These are phyloP conservation scores for Calonectria leucothoes DNA, from an alignment of 2,329 filamentous ascomycete species.

Conservation along the genomic window DNA sequence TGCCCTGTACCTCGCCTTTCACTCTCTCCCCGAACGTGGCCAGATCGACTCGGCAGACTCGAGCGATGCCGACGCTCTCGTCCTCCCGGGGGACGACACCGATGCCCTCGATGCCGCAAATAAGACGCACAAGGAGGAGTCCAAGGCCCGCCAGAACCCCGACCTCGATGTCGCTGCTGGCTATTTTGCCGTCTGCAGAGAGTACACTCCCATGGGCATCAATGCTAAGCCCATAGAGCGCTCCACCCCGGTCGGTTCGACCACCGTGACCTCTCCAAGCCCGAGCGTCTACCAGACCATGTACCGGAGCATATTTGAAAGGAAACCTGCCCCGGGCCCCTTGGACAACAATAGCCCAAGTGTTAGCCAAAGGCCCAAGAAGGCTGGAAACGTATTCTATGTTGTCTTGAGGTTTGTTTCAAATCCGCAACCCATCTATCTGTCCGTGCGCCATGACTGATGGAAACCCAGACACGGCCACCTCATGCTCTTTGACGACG, in stretches of 20 bases:
- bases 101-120: conserved; percentile 71
- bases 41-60: conserved; percentile 47
- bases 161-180: conserved; percentile 86
- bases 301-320: conserved; percentile 95
- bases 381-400: conserved; percentile 90
- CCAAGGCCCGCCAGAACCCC: conserved; percentile 64
- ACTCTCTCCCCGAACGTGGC: conserved; percentile 70
- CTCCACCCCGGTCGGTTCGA: conserved; percentile 80
- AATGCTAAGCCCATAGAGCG: conserved; percentile 94
- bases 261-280: conserved; percentile 81
- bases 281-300: conserved; percentile 98
- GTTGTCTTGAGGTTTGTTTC: conserved; percentile 82
- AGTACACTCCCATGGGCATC: conserved; percentile 91
- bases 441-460: conserved; percentile 25
- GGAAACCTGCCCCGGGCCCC: conserved; percentile 66
- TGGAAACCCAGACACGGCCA: conserved; percentile 79
- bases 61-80: conserved; percentile 54
- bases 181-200: conserved; percentile 94
- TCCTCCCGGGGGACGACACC: conserved; percentile 73
- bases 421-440: not conserved
- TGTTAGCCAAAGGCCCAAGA: conserved; percentile 67
- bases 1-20: conserved; percentile 74
- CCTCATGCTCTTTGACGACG: conserved; percentile 96
- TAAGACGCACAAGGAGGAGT: conserved; percentile 69
- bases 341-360: conserved; percentile 61